Evolutionary conservation across 805 yeast species (phyloP).

Genomic region (Saturnispora sanitii): DNA sequence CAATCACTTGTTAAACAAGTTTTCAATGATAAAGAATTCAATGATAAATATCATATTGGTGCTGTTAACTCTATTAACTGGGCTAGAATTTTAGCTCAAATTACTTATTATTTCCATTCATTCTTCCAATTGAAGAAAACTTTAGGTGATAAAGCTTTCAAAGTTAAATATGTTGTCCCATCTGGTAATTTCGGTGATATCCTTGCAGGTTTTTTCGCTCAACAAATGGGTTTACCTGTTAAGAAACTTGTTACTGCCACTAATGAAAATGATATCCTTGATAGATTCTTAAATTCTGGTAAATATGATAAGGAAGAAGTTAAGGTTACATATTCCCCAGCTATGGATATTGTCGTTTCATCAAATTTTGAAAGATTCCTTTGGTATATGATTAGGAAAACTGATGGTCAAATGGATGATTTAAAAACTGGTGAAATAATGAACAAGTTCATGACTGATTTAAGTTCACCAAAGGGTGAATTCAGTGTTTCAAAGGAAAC

Average conservation of each 20-base stretch:
- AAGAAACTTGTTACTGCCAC: conserved; percentile 88
- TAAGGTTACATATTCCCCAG: conserved; percentile 88
- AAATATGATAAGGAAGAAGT: conserved; percentile 72
- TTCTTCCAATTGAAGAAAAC: conserved; percentile 60
- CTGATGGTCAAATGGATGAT: conserved; percentile 47
- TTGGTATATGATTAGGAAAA: conserved; percentile 84
- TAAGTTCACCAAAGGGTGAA: conserved; percentile 59
- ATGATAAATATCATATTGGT: conserved; percentile 84
- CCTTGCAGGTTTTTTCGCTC: conserved; percentile 91
- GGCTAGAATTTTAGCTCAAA: conserved; percentile 98
- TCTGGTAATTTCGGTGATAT: conserved; percentile 98
- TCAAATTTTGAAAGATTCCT: conserved; percentile 93
- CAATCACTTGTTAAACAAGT: conserved; percentile 92
- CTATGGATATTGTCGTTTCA: conserved; percentile 95
- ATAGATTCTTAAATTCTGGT: conserved; percentile 85
- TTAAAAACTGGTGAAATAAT: conserved; percentile 66
- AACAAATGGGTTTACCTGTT: conserved; percentile 89
- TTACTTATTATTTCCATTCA: conserved; percentile 90
- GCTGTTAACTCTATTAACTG: conserved; percentile 98
- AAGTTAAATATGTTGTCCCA: conserved; percentile 84
- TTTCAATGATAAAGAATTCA: conserved; percentile 84
- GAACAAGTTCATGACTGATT: conserved; percentile 65
- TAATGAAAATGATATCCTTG: conserved; percentile 88
- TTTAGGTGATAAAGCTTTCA: conserved; percentile 24
- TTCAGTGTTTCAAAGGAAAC: conserved; percentile 61